Evolutionary conservation across 2,329 filamentous ascomycete genomes (phyloP).

Genomic region (Phaeosphaeriaceae sp.): DNA sequence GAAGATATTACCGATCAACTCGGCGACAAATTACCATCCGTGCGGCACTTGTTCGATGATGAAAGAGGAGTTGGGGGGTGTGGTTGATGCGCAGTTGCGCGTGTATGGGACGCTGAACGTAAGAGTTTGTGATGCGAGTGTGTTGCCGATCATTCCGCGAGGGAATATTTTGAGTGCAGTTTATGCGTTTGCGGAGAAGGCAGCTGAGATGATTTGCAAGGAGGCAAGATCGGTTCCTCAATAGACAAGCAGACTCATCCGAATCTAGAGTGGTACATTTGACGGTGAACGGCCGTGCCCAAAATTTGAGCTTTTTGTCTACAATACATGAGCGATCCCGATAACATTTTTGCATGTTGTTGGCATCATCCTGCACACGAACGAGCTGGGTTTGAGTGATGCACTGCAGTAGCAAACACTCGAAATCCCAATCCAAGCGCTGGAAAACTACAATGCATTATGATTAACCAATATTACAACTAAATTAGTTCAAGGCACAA

Average conservation of each 20-base stretch:
- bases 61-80: slow-evolving; percentile 34
- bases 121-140: slow-evolving; percentile 37
- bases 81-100: slow-evolving; percentile 34
- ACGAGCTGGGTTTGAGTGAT: too few species aligned
- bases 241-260: background rate
- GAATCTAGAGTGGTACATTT: too few species aligned
- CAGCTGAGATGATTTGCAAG: slow-evolving; percentile 23
- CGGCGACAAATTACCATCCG: slow-evolving; percentile 34
- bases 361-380: too few species aligned
- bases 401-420: too few species aligned
- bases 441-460: too few species aligned
- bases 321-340: too few species aligned
- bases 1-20: slow-evolving; percentile 14
- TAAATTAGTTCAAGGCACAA: too few species aligned
- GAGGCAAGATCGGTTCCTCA: background rate
- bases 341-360: too few species aligned
- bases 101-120: slow-evolving; percentile 41
- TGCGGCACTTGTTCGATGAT: slow-evolving; percentile 46
- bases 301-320: too few species aligned
- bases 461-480: too few species aligned
- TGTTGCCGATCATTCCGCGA: slow-evolving; percentile 29
- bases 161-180: slow-evolving; percentile 30
- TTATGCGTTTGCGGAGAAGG: slow-evolving; percentile 36
- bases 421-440: too few species aligned
- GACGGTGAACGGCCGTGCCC: too few species aligned